These are phyloP conservation scores for Tilletia walkeri DNA, from an alignment of 1,284 basidiomycete genomes.

Conservation along the genomic window DNA sequence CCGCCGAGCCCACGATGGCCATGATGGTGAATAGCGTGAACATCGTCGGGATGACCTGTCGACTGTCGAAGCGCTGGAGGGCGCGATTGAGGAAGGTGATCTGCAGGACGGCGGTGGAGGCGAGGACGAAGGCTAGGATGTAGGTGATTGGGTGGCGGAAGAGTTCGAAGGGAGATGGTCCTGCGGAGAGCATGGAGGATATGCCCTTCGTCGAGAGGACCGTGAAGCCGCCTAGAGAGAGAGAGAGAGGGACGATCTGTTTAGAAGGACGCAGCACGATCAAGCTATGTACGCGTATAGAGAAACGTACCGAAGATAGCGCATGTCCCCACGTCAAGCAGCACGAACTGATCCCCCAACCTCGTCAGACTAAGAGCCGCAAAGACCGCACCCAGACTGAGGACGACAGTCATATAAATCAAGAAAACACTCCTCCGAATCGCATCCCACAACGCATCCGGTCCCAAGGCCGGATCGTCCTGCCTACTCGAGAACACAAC, in stretches of 20 bases:
- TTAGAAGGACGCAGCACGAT: too few relatives aligned
- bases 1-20: slow-evolving; percentile 85
- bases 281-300: not conserved
- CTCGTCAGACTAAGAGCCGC: slow-evolving; percentile 60
- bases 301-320: slow-evolving; percentile 71
- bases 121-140: slow-evolving; percentile 64
- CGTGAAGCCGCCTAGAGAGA: slow-evolving; percentile 75
- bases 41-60: slow-evolving; percentile 68
- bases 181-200: slow-evolving; percentile 66
- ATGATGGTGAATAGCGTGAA: slow-evolving; percentile 76
- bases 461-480: slow-evolving; percentile 37
- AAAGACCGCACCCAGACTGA: slow-evolving; percentile 28
- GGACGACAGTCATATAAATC: slow-evolving; percentile 37
- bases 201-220: slow-evolving; percentile 90
- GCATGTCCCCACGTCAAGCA: slow-evolving; percentile 83
- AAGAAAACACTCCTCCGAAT: slow-evolving; percentile 44
- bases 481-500: slow-evolving; percentile 78
- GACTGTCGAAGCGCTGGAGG: slow-evolving; percentile 56
- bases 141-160: slow-evolving; percentile 49
- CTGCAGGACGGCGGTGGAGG: slow-evolving; percentile 79
- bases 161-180: slow-evolving; percentile 29
- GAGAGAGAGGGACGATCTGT: too few relatives aligned
- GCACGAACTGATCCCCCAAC: slow-evolving; percentile 69
- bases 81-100: slow-evolving; percentile 79
- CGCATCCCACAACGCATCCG: slow-evolving; percentile 37